These are phyloP conservation scores for Echria macrotheca DNA, from an alignment of 495 filamentous ascomycete species.

Conservation along the genomic window DNA sequence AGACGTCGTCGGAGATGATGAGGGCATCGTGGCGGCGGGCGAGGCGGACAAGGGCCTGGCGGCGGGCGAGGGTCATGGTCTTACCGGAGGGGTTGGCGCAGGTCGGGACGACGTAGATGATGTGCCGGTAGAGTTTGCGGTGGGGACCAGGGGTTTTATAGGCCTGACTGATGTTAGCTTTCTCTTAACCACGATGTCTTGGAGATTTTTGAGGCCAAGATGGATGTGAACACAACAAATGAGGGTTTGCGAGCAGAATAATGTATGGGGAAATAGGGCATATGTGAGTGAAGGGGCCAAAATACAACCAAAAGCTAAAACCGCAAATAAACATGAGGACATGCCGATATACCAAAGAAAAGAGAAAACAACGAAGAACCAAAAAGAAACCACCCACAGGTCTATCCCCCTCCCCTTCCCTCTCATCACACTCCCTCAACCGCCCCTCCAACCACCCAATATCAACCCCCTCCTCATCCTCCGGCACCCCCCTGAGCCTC, in stretches of 20 bases:
- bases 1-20: constrained; percentile 83
- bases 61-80: constrained; percentile 59
- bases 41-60: constrained; percentile 57
- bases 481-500: constrained; percentile 59
- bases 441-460: constrained; percentile 48
- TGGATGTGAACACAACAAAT: no score
- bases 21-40: constrained; percentile 72
- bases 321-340: no score
- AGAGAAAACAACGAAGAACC: no score
- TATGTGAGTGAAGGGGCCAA: no score
- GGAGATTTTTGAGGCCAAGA: no score
- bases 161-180: no score
- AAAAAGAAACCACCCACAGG: no score
- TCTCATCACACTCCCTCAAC: constrained; percentile 37
- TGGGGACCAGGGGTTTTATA: constrained; percentile 34
- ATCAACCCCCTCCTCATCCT: constrained; percentile 72
- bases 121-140: constrained; percentile 68
- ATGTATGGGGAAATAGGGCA: no score
- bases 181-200: no score
- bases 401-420: constrained; percentile 10
- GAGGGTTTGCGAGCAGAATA: no score
- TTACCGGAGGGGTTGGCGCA: constrained; percentile 76
- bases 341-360: no score
- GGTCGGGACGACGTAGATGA: constrained; percentile 80
- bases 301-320: no score